phyloP scores from a whole-genome alignment of 495 filamentous ascomycete species.

The Aspergillus wentii region DNA sequence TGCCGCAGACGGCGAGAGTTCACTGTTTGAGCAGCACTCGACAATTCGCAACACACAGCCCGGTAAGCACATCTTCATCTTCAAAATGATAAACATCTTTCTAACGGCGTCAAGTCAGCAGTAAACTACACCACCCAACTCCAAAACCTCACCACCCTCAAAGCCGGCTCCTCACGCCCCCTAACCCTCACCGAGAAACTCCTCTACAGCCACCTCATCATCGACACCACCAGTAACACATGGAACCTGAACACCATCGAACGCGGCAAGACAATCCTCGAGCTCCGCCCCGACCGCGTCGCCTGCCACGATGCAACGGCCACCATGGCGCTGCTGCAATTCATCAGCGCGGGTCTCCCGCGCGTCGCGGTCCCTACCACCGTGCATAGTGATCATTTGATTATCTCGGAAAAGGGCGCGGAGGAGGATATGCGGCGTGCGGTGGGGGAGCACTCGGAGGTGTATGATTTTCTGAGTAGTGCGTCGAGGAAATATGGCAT shows the following conservation, averaged over 20 bases:
- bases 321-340: constrained; percentile 93
- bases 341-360: constrained; percentile 88
- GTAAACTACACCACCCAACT: constrained; percentile 70
- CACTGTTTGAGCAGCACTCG: too few relatives aligned
- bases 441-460: constrained; percentile 81
- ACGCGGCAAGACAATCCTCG: constrained; percentile 81
- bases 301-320: constrained; percentile 95
- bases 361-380: constrained; percentile 84
- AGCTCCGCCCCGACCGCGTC: constrained; percentile 81
- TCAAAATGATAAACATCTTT: too few relatives aligned
- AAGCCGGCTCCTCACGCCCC: constrained; percentile 70
- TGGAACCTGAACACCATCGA: constrained; percentile 69
- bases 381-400: constrained; percentile 91
- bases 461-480: constrained; percentile 84
- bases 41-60: too few relatives aligned
- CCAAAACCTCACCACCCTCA: constrained; percentile 76
- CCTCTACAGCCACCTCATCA: constrained; percentile 87
- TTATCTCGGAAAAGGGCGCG: constrained; percentile 82
- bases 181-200: constrained; percentile 89
- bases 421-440: constrained; percentile 78
- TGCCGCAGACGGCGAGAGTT: not conserved
- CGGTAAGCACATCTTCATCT: too few relatives aligned
- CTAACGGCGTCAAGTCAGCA: too few relatives aligned
- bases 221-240: constrained; percentile 77
- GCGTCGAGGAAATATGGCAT: constrained; percentile 93